Percentiles rank a stretch among this genome's conserved stretches.
phyloP scores from a whole-genome alignment of 176 grass and related monocot genomes.

The Dendrocalamus sinicus region DNA sequence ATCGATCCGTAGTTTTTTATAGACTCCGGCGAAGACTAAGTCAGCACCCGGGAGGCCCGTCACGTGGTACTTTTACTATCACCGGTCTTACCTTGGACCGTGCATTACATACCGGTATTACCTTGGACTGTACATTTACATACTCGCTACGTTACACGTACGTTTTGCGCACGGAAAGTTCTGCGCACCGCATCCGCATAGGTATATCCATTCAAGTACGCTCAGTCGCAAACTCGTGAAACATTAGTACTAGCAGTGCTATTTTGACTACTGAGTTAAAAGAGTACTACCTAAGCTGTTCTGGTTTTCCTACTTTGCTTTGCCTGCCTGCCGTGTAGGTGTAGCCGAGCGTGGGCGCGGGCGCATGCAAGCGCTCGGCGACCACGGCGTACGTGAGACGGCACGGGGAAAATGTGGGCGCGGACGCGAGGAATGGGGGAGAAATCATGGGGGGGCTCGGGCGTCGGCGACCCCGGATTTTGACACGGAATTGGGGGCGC shows the following conservation, averaged over 20 bases:
- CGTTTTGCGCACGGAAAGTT: background rate
- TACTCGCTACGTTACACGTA: background rate
- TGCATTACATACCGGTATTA: background rate
- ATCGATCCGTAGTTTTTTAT: background rate
- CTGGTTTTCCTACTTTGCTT: background rate
- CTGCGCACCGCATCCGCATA: background rate
- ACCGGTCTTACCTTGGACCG: background rate
- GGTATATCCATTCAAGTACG: background rate
- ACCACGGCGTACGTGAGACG: background rate
- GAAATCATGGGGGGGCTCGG: background rate
- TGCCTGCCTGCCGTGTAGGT: background rate
- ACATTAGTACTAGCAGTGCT: background rate
- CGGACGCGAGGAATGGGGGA: constrained; percentile 19
- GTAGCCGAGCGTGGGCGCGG: background rate
- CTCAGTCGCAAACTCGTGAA: background rate
- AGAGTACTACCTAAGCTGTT: background rate
- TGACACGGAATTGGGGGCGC: constrained; percentile 46
- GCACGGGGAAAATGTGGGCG: constrained; percentile 60
- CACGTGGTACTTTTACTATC: background rate
- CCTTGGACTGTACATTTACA: background rate
- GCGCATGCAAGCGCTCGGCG: background rate
- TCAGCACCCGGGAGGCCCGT: background rate
- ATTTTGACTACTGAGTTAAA: too few species aligned
- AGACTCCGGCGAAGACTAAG: background rate
- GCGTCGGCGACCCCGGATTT: background rate